These are phyloP conservation scores for Boletus sp. DNA, from an alignment of 768 basidiomycete species.

Conservation along the genomic window DNA sequence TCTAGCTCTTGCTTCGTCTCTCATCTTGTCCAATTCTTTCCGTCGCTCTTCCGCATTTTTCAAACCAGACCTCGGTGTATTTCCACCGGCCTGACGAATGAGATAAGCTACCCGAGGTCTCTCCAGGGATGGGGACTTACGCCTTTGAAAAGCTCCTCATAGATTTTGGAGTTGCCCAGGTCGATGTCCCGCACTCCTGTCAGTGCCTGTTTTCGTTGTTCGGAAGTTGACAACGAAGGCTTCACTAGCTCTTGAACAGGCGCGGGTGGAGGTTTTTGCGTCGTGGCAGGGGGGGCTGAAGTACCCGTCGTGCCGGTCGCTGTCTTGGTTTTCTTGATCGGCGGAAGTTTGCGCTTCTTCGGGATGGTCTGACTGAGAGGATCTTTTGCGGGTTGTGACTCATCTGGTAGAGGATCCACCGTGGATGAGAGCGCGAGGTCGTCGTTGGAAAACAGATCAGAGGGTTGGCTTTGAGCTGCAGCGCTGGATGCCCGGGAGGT, in stretches of 20 bases:
- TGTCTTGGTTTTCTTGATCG: conserved; percentile 67
- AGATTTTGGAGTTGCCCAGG: conserved; percentile 58
- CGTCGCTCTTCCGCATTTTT: conserved; percentile 64
- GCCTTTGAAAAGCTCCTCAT: conserved; percentile 58
- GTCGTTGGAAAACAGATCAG: conserved; percentile 32
- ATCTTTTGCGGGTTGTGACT: conserved; percentile 30
- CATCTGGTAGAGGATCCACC: conserved; percentile 10
- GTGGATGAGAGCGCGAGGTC: conserved; percentile 10
- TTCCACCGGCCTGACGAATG: conserved; percentile 38
- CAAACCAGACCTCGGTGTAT: conserved; percentile 42
- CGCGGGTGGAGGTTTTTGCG: conserved; percentile 21
- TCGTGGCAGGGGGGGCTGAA: conserved; percentile 22
- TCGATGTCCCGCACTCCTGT: conserved; percentile 57
- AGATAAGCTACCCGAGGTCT: background rate
- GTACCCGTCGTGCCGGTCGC: conserved; percentile 18
- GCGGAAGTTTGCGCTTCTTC: conserved; percentile 65
- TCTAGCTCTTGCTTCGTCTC: conserved; percentile 63
- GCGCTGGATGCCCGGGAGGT: conserved; percentile 29
- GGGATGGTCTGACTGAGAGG: conserved; percentile 25
- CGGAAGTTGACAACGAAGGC: conserved; percentile 23
- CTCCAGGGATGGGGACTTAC: conserved; percentile 32
- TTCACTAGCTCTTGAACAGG: conserved; percentile 26
- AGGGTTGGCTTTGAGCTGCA: conserved; percentile 31
- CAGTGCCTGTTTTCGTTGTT: conserved; percentile 39
- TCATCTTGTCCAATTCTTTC: conserved; percentile 64